Evolutionary conservation across 2,329 filamentous ascomycete species (phyloP), one percentile per base, ranked within the genome.

Genomic region (Hymenotorrendiella dingleyae): DNA sequence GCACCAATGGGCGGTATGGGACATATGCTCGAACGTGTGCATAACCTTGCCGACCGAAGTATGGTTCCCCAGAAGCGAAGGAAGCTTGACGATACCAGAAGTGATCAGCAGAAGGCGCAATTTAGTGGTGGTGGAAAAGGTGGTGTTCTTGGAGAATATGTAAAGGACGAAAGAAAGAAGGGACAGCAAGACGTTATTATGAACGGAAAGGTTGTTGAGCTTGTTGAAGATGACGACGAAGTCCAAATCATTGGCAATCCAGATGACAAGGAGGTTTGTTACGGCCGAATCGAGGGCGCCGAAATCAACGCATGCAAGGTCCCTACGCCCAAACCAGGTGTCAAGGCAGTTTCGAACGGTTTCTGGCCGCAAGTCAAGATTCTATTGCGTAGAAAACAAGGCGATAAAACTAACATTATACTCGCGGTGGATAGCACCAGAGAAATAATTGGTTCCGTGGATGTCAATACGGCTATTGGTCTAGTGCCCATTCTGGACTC

Each of bases 281-380:
- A 86, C 57, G 88, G 88, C 30, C 84, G 84, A 65, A 65, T 94
- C 16, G 80, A 87, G 42, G 74, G 73, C 14, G 76, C 80, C 2
- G 76, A 69, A 41, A 69, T 93, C 30, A 79, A 82, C 49, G 84
- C 82, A 47, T 73, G 78, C 54, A 67, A 70, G 26, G 78, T 91
- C 2, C 88, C 87, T 1, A 76, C 72, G 2, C 79, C 81, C 0
- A 87, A 81, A 54, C 79, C 83, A 1, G 74, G 74, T 22, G 70
- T 73, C 19, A 71, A 77, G 45, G 68, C 73, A 16, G 67, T 84
- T 8, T 68, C 75, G 32, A 65, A 76, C 40, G 62, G 62, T 32
- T 76, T 80, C 51, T 89, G 84, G 76, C 86, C 88, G 2, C 69
- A 76, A 11, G 84, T 93, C 54, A 90, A 84, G 58, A 74, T 94